Evolutionary conservation across 192 early-diverging fungal species (phyloP).

Genomic region (Spizellomyces punctatus): DNA sequence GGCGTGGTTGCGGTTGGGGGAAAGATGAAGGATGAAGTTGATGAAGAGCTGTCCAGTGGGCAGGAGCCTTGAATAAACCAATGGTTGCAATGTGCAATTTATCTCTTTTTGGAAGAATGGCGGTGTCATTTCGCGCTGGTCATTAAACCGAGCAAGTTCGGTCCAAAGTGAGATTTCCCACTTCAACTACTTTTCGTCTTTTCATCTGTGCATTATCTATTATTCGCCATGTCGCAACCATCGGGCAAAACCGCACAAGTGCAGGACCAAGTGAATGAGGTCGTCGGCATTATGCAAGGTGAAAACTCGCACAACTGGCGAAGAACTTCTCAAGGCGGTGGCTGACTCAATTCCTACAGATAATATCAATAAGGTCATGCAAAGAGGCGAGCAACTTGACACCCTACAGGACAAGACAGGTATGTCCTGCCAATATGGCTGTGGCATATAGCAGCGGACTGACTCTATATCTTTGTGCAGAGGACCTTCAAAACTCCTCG

Average conservation of each 20-base stretch:
- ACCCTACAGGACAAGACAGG: conserved; percentile 79
- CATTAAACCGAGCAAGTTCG: too few species aligned
- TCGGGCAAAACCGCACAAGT: conserved; percentile 65
- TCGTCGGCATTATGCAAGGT: conserved; percentile 80
- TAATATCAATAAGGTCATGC: conserved; percentile 87
- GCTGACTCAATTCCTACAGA: conserved; percentile 37
- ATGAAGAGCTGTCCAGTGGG: background rate
- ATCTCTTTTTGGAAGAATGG: too few species aligned
- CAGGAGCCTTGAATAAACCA: too few species aligned
- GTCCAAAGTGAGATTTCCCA: too few species aligned
- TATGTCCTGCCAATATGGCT: conserved; percentile 29
- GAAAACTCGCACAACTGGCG: background rate
- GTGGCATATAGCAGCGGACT: background rate
- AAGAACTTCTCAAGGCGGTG: background rate
- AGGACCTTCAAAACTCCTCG: conserved; percentile 70
- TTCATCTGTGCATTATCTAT: too few species aligned
- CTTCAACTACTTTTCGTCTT: too few species aligned
- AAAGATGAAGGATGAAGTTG: background rate
- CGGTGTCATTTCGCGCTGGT: too few species aligned
- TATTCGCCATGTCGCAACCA: background rate
- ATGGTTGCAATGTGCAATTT: too few species aligned
- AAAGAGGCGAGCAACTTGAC: conserved; percentile 85
- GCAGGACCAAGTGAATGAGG: conserved; percentile 85
- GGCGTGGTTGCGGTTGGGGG: background rate
- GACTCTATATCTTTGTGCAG: conserved; percentile 25